Percentiles rank a stretch among this genome's conserved stretches.
Evolutionary conservation across 106 monocot species (phyloP).

Genomic region (Narthecium ossifragum): DNA sequence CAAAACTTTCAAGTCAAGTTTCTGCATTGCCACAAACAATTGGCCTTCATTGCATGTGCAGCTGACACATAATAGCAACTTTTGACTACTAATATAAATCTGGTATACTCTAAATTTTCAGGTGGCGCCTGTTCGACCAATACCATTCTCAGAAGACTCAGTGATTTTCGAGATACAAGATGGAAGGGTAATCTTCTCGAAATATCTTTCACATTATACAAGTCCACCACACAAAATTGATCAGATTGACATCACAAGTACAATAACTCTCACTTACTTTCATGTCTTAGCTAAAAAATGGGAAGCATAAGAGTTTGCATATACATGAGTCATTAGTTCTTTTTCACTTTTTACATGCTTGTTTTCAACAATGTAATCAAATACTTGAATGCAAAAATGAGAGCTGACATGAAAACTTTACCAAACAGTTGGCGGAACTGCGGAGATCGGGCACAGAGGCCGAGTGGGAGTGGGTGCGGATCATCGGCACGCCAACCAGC

Average conservation of each 20-base stretch:
- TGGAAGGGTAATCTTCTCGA: conserved; percentile 58
- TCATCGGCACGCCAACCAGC: conserved; percentile 72
- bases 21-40: neutral
- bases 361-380: neutral
- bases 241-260: neutral
- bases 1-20: neutral
- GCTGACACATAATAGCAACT: no score
- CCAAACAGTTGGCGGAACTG: conserved; percentile 72
- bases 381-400: neutral
- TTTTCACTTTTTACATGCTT: neutral
- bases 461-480: conserved; percentile 65
- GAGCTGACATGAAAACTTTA: neutral
- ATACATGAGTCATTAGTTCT: neutral
- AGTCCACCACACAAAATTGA: no score
- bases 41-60: no score
- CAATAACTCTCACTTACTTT: neutral
- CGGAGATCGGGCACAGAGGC: conserved; percentile 21
- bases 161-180: conserved; percentile 75
- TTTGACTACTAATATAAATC: no score
- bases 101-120: conserved; percentile 23
- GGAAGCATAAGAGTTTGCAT: no score
- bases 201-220: neutral
- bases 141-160: conserved; percentile 68
- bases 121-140: conserved; percentile 64
- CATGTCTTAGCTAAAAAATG: neutral